Percentiles rank a stretch among this genome's conserved stretches.
These are phyloP conservation scores for Colletotrichum musae DNA, from an alignment of 2,329 filamentous ascomycete genomes.

Conservation along the genomic window DNA sequence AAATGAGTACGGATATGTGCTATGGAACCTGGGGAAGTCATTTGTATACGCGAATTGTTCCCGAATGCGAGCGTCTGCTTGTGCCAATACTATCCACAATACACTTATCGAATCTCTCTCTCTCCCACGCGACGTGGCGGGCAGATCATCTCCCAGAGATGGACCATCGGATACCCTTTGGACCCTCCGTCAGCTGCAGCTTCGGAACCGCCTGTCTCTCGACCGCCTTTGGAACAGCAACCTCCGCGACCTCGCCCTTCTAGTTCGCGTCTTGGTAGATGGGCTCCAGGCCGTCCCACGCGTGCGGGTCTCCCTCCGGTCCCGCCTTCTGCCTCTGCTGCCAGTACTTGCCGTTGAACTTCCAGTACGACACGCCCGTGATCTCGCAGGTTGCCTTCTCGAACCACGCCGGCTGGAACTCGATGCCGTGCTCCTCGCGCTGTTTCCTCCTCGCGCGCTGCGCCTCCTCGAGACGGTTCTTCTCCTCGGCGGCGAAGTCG, in stretches of 20 bases:
- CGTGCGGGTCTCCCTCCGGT: constrained; percentile 64
- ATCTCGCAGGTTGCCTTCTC: constrained; percentile 77
- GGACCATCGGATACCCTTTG: constrained; percentile 14
- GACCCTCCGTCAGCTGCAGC: constrained; percentile 11
- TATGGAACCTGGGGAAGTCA: background rate
- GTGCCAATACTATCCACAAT: constrained; percentile 28
- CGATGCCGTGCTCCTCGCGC: constrained; percentile 83
- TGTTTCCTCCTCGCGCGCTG: constrained; percentile 83
- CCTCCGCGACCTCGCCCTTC: background rate
- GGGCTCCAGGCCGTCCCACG: constrained; percentile 82
- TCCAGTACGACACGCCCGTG: constrained; percentile 93
- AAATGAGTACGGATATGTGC: too few species aligned
- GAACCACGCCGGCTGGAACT: constrained; percentile 92
- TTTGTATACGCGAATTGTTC: constrained; percentile 3
- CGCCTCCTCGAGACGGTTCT: constrained; percentile 93
- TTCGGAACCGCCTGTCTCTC: background rate
- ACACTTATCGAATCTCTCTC: constrained; percentile 15
- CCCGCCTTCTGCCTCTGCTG: constrained; percentile 77
- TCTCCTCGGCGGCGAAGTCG: constrained; percentile 91
- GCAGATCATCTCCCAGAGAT: constrained; percentile 6
- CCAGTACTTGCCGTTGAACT: constrained; percentile 93
- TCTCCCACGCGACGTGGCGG: background rate
- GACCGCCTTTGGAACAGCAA: background rate
- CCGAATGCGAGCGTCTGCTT: constrained; percentile 32
- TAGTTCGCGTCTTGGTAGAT: constrained; percentile 69